Conservation (phyloP, 495 filamentous ascomycete genomes). For the Tuber calosporum region DNA sequence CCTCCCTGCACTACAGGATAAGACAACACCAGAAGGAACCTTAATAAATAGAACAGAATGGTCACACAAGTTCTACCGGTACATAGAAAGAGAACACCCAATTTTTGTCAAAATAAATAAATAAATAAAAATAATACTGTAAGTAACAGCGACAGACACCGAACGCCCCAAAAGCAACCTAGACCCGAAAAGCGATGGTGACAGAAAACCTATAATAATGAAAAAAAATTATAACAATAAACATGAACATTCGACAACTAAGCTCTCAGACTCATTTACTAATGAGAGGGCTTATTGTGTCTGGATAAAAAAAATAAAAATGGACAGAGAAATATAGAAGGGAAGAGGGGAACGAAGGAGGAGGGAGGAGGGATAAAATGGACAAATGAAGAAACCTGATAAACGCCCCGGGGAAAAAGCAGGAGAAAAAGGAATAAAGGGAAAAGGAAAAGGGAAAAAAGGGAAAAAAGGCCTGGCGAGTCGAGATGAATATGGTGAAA, state of each 20-base stretch:
- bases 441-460: neutral
- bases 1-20: neutral
- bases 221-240: neutral
- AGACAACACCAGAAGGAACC: neutral
- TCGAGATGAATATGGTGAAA: neutral
- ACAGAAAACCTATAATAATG: neutral
- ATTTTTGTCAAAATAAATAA: neutral
- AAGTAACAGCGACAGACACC: neutral
- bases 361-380: neutral
- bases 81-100: neutral
- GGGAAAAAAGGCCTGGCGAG: neutral
- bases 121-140: neutral
- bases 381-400: constrained; percentile 1
- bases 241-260: neutral
- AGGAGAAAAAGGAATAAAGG: neutral
- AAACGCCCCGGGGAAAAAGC: neutral
- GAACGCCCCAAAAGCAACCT: neutral
- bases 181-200: neutral
- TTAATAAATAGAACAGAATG: neutral
- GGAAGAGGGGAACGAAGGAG: neutral
- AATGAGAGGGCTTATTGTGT: neutral
- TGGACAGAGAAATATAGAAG: constrained; percentile 3
- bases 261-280: neutral
- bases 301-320: neutral
- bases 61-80: neutral